Evolutionary conservation across 148 eudicot genomes (phyloP).

Genomic region (Persicaria maculosa): DNA sequence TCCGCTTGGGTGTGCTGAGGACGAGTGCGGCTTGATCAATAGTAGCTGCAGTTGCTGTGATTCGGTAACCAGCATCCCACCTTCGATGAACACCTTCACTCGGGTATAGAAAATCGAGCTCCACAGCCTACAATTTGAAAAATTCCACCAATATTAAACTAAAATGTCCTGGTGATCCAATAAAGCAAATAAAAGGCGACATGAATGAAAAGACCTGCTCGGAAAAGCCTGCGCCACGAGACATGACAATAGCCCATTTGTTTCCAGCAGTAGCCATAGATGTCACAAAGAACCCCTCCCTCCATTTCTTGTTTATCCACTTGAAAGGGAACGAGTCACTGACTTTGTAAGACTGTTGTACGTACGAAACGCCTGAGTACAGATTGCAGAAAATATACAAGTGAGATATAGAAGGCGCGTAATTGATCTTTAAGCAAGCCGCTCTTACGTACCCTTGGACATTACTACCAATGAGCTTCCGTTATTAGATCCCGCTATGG

Average conservation of each 20-base stretch:
- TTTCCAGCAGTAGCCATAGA: conserved; percentile 73
- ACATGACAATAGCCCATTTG: conserved; percentile 75
- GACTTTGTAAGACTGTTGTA: conserved; percentile 80
- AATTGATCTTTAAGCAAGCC: not conserved
- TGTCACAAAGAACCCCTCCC: conserved; percentile 67
- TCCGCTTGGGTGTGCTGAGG: conserved; percentile 53
- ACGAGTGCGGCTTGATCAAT: conserved; percentile 60
- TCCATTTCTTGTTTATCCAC: conserved; percentile 87
- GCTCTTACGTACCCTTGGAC: conserved; percentile 54
- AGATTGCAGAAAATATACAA: not conserved
- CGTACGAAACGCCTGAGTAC: conserved; percentile 46
- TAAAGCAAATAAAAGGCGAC: not conserved
- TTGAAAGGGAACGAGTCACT: conserved; percentile 74
- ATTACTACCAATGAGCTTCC: conserved; percentile 71
- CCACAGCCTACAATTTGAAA: conserved; percentile 39
- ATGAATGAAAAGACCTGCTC: conserved; percentile 42
- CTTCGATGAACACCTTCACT: conserved; percentile 67
- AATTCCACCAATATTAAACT: not conserved
- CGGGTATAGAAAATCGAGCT: conserved; percentile 70
- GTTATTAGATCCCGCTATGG: conserved; percentile 56
- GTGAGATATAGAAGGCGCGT: not conserved
- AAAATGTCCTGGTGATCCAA: not conserved
- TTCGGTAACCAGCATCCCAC: conserved; percentile 65
- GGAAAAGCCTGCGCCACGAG: conserved; percentile 60
- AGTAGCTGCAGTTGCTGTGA: conserved; percentile 64